Percentiles rank a stretch among this genome's conserved stretches.
Conservation (phyloP, 73 alveolate genomes). For the Uronychia setigera region DNA sequence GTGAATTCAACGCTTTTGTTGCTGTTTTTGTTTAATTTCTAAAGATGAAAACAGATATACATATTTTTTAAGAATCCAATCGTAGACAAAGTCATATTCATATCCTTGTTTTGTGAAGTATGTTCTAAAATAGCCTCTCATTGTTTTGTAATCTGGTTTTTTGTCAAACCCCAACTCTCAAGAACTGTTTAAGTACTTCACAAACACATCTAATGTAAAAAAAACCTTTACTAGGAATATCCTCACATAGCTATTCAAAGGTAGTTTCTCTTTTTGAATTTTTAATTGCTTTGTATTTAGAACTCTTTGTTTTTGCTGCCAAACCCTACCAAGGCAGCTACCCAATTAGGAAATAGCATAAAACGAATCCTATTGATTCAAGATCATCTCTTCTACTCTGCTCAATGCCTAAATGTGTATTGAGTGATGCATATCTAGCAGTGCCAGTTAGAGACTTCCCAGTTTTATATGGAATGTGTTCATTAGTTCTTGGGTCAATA, state of each 20-base stretch:
- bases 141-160: slow-evolving; percentile 69
- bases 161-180: slow-evolving; percentile 74
- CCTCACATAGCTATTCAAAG: slow-evolving; percentile 61
- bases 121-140: slow-evolving; percentile 54
- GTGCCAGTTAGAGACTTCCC: slow-evolving; percentile 78
- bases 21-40: background rate
- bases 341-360: slow-evolving; percentile 66
- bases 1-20: background rate
- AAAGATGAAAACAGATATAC: background rate
- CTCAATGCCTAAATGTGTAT: slow-evolving; percentile 80
- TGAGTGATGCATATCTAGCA: slow-evolving; percentile 74
- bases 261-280: slow-evolving; percentile 72
- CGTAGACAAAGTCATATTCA: slow-evolving; percentile 66
- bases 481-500: slow-evolving; percentile 71
- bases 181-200: slow-evolving; percentile 40
- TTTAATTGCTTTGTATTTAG: slow-evolving; percentile 60
- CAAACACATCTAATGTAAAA: slow-evolving; percentile 20
- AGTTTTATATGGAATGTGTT: slow-evolving; percentile 77
- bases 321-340: slow-evolving; percentile 74
- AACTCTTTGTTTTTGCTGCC: slow-evolving; percentile 66
- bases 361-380: slow-evolving; percentile 77
- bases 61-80: slow-evolving; percentile 73
- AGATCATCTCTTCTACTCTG: slow-evolving; percentile 77
- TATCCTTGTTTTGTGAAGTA: slow-evolving; percentile 40
- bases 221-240: slow-evolving; percentile 49